These are phyloP conservation scores for Austroboletus niveus DNA, from an alignment of 1,284 basidiomycete species.

Conservation along the genomic window DNA sequence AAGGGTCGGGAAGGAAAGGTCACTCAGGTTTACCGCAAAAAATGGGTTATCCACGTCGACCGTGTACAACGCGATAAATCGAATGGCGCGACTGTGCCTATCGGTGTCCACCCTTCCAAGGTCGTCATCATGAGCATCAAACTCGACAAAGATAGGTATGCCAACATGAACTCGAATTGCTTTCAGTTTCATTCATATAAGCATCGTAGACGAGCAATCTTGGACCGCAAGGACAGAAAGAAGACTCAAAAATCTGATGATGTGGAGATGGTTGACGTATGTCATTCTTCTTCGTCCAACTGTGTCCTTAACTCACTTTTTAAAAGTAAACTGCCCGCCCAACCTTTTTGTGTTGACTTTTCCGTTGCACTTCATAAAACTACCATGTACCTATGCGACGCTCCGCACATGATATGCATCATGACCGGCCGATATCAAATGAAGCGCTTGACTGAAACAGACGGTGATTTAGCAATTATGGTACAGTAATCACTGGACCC, in stretches of 20 bases:
- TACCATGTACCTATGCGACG: conserved; percentile 51
- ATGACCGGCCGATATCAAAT: conserved; percentile 32
- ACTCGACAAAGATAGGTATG: conserved; percentile 82
- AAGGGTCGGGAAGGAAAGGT: conserved; percentile 99
- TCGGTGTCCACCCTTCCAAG: conserved; percentile 97
- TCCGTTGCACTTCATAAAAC: conserved; percentile 44
- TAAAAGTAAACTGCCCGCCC: conserved; percentile 21
- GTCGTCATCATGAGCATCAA: conserved; percentile 94
- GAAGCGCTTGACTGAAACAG: conserved; percentile 6
- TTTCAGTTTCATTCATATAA: conserved; percentile 6
- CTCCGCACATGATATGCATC: conserved; percentile 51
- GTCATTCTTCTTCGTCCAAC: conserved; percentile 33
- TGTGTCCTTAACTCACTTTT: conserved; percentile 7
- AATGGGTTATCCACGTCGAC: conserved; percentile 99
- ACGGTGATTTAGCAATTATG: conserved; percentile 4
- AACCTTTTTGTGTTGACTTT: conserved; percentile 23
- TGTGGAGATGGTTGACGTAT: conserved; percentile 75
- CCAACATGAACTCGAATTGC: neutral
- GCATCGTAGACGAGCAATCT: conserved; percentile 65
- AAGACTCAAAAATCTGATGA: conserved; percentile 54
- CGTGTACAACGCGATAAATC: conserved; percentile 98
- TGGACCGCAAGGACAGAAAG: conserved; percentile 79
- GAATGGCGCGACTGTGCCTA: conserved; percentile 91
- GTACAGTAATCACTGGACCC: conserved; percentile 10
- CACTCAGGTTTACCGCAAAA: conserved; percentile 98